Conservation (phyloP, 1,139 yeast species). For the Pichia sp. region DNA sequence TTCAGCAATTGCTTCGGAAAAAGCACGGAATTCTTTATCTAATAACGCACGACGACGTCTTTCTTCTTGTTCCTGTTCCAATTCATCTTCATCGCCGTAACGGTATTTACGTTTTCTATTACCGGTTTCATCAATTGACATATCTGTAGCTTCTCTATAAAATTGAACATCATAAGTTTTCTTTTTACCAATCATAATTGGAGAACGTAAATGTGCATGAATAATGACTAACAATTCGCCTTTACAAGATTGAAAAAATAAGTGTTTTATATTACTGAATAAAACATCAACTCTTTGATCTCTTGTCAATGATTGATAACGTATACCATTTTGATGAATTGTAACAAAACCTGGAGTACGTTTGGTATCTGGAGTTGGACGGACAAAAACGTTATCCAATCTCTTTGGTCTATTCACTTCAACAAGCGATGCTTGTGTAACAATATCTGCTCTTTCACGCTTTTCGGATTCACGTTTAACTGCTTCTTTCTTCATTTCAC, state of each 20-base stretch:
- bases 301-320: conserved; percentile 80
- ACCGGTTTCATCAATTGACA: conserved; percentile 96
- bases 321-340: conserved; percentile 92
- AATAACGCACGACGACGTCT: conserved; percentile 83
- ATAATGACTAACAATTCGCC: conserved; percentile 89
- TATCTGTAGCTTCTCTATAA: conserved; percentile 93
- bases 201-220: conserved; percentile 87
- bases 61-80: conserved; percentile 98
- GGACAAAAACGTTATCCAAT: conserved; percentile 79
- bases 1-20: conserved; percentile 87
- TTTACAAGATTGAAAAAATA: conserved; percentile 93
- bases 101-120: conserved; percentile 82
- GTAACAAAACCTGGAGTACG: conserved; percentile 88
- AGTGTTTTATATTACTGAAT: conserved; percentile 84
- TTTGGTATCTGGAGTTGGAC: conserved; percentile 96
- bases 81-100: conserved; percentile 97
- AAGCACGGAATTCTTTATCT: conserved; percentile 85
- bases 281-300: conserved; percentile 86
- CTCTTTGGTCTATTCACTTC: conserved; percentile 81
- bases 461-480: conserved; percentile 86
- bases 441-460: conserved; percentile 91
- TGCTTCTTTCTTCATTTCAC: conserved; percentile 87
- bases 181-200: conserved; percentile 92
- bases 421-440: conserved; percentile 80
- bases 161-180: conserved; percentile 94